These are phyloP conservation scores for Backusella psychrophila DNA, from an alignment of 192 early-diverging fungal species.

Conservation along the genomic window DNA sequence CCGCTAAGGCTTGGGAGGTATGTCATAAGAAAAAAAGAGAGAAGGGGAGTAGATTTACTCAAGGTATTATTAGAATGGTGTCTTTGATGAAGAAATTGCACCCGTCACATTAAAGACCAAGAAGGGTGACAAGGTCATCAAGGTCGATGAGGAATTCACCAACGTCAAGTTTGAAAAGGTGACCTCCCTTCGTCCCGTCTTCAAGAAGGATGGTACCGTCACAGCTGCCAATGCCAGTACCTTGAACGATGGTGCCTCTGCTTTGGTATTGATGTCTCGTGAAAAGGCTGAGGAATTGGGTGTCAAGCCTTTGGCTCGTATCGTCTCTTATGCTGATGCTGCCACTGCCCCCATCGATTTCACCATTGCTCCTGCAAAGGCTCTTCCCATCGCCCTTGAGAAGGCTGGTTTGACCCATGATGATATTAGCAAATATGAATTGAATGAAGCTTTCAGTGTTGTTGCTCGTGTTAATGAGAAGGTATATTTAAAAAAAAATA, in stretches of 20 bases:
- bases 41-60: not conserved
- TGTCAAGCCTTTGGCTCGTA: constrained; percentile 83
- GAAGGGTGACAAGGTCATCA: constrained; percentile 77
- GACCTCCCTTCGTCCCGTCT: constrained; percentile 68
- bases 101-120: constrained; percentile 82
- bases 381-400: constrained; percentile 90
- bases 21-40: not conserved
- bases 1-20: constrained; percentile 83
- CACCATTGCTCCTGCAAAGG: constrained; percentile 90
- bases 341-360: constrained; percentile 89
- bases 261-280: constrained; percentile 80
- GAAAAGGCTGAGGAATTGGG: constrained; percentile 72
- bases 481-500: not conserved
- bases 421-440: constrained; percentile 91
- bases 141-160: constrained; percentile 93
- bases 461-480: constrained; percentile 91
- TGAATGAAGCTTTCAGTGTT: constrained; percentile 98
- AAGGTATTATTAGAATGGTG: constrained; percentile 43
- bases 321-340: constrained; percentile 90
- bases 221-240: constrained; percentile 96
- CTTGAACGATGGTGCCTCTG: constrained; percentile 95
- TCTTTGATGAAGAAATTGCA: constrained; percentile 79
- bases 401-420: constrained; percentile 77
- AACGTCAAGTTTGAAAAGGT: constrained; percentile 93
- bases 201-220: constrained; percentile 89